Evolutionary conservation across 306 rosid genomes (phyloP), one percentile per base, ranked within the genome.

Genomic region (Ceratonia siliqua): DNA sequence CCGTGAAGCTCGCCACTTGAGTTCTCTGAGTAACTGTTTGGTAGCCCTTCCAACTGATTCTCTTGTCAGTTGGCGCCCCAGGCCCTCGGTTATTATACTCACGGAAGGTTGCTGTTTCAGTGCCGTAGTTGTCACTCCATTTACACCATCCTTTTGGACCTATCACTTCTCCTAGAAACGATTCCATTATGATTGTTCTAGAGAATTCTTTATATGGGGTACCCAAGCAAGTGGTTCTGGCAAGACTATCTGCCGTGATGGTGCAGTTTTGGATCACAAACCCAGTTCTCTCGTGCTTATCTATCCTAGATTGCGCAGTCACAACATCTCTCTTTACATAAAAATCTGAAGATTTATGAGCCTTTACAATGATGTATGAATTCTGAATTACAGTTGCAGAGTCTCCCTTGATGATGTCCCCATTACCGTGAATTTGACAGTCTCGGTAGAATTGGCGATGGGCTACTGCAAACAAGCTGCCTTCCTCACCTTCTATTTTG

Each of bases 181-280:
- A 83, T 50, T 83, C 83, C 83, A 83, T 74, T 21, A 83, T 18
- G 55, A 63, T 56, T 38, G 75, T 74, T 61, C 54, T 82, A 30
- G 83, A 78, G 18, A 62, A 46, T 8, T 30, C 27, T 11, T 6
- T 42, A 61, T 8, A 28, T 17, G 80, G 77, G 3, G 59, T 21
- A 0, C 80, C 77, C 42, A 68, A 41, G 22, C 46, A 74, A 7
- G 77, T 61, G 5, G 74, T 22, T 2, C 21, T 15, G 22, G 14
- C 50, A 11, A 10, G 35, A 30, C 41, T 32, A 1, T 75, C 30
- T 68, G 69, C 68, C 43, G 3, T 30, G 33, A 76, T 46, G 54
- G 36, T 72, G 74, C 79, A 76, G 66, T 81, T 71, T 46, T 73
- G 79, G 0, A 76, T 76, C 65, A 64, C 78, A 7, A 70, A 12